Evolutionary conservation across 768 basidiomycete genomes (phyloP).

Genomic region (Trametes cubensis): DNA sequence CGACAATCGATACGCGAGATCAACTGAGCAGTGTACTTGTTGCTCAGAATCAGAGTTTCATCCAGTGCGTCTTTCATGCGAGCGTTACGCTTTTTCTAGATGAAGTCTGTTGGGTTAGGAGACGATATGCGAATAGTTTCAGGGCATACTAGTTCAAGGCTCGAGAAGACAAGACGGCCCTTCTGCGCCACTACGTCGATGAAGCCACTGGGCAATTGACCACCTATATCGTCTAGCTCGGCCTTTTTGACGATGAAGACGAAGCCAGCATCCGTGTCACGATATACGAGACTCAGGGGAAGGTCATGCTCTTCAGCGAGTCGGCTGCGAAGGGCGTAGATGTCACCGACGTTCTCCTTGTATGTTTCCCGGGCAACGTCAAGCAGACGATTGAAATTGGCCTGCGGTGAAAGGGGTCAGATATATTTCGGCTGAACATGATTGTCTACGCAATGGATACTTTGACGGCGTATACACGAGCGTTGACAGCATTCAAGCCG

Average conservation of each 20-base stretch:
- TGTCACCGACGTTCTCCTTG: slow-evolving; percentile 90
- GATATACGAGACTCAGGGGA: slow-evolving; percentile 68
- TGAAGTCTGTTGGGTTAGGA: too few species aligned
- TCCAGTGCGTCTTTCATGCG: slow-evolving; percentile 91
- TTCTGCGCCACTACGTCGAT: slow-evolving; percentile 68
- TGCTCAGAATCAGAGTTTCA: slow-evolving; percentile 84
- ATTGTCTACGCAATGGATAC: slow-evolving; percentile 33
- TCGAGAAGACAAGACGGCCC: slow-evolving; percentile 76
- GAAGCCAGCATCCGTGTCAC: slow-evolving; percentile 63
- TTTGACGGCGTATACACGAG: slow-evolving; percentile 88
- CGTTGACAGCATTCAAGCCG: slow-evolving; percentile 73
- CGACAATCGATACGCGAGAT: background rate
- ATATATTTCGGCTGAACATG: background rate
- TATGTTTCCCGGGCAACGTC: slow-evolving; percentile 96
- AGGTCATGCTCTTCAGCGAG: slow-evolving; percentile 66
- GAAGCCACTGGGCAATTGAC: slow-evolving; percentile 67
- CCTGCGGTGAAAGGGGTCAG: slow-evolving; percentile 42
- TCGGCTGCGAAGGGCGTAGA: slow-evolving; percentile 64
- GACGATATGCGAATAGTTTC: background rate
- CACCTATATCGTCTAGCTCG: slow-evolving; percentile 48
- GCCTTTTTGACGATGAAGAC: slow-evolving; percentile 70
- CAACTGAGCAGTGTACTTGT: slow-evolving; percentile 52
- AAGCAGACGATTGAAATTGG: slow-evolving; percentile 79
- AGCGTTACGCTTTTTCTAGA: slow-evolving; percentile 84
- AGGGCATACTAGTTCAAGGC: slow-evolving; percentile 71